Percentiles rank a stretch among this genome's conserved stretches.
phyloP scores from a whole-genome alignment of 2,329 filamentous ascomycete species.

The Stagonosporopsis vannaccii region DNA sequence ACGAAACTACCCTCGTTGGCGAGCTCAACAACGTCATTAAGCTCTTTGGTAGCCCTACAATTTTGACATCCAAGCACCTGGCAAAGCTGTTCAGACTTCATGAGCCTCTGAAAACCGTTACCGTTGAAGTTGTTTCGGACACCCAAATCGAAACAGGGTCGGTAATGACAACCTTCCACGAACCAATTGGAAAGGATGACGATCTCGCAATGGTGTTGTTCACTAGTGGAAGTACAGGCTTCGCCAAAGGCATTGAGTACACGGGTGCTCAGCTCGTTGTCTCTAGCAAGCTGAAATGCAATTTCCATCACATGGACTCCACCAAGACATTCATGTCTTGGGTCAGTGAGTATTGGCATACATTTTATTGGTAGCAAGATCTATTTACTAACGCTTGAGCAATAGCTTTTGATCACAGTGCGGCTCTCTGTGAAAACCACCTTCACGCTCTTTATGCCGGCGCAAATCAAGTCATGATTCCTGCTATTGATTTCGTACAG shows the following conservation, averaged over 20 bases:
- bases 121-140: slow-evolving; percentile 2
- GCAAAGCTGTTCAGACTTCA: slow-evolving; percentile 2
- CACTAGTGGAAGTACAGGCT: slow-evolving; percentile 62
- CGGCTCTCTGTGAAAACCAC: slow-evolving; percentile 60
- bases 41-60: slow-evolving; percentile 5
- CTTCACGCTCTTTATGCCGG: slow-evolving; percentile 55
- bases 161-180: not conserved
- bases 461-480: slow-evolving; percentile 57
- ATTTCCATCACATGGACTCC: slow-evolving; percentile 8
- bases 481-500: slow-evolving; percentile 51
- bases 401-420: slow-evolving; percentile 61
- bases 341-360: slow-evolving; percentile 8
- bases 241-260: slow-evolving; percentile 59
- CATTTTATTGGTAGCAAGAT: no score
- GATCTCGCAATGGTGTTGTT: slow-evolving; percentile 51
- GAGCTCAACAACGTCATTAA: slow-evolving; percentile 12
- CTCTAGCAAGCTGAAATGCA: slow-evolving; percentile 53
- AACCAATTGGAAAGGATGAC: not conserved
- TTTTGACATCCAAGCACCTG: slow-evolving; percentile 7
- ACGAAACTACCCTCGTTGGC: slow-evolving; percentile 6
- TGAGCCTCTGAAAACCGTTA: slow-evolving; percentile 1
- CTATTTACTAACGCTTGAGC: not conserved
- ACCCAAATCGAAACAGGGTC: not conserved
- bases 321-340: slow-evolving; percentile 23
- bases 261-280: slow-evolving; percentile 54